Conservation (phyloP, 768 basidiomycete species). For the Boletus edulis region DNA sequence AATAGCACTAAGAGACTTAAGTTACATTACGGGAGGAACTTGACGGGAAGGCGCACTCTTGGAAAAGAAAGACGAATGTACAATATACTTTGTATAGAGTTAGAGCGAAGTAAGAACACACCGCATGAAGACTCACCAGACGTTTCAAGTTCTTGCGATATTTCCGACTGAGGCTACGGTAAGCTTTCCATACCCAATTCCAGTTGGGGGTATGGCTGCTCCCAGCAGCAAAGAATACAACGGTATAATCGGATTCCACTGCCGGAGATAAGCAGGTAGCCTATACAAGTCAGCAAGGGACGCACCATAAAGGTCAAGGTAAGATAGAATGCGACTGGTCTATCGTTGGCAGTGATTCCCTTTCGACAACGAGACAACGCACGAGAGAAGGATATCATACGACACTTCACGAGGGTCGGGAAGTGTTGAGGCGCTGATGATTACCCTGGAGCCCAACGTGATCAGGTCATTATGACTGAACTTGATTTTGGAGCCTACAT, state of each 20-base stretch:
- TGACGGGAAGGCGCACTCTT: slow-evolving; percentile 55
- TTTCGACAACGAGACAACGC: slow-evolving; percentile 31
- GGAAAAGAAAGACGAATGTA: slow-evolving; percentile 85
- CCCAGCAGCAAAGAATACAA: slow-evolving; percentile 85
- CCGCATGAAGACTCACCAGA: slow-evolving; percentile 46
- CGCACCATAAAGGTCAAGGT: slow-evolving; percentile 79
- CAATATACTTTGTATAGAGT: slow-evolving; percentile 58
- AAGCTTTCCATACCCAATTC: slow-evolving; percentile 93
- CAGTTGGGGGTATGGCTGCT: slow-evolving; percentile 70
- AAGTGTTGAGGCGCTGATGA: slow-evolving; percentile 77
- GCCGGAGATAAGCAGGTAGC: slow-evolving; percentile 1
- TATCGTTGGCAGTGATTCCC: slow-evolving; percentile 2
- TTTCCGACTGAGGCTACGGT: slow-evolving; percentile 74
- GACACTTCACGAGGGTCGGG: slow-evolving; percentile 76
- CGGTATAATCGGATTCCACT: slow-evolving; percentile 90
- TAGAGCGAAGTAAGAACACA: slow-evolving; percentile 2
- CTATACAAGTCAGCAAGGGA: background rate
- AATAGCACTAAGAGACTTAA: slow-evolving; percentile 64
- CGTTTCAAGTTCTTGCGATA: slow-evolving; percentile 88
- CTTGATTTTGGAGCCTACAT: slow-evolving; percentile 53
- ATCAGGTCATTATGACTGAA: slow-evolving; percentile 1
- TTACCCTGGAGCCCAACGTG: slow-evolving; percentile 54
- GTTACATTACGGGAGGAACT: slow-evolving; percentile 1
- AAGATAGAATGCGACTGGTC: slow-evolving; percentile 68
- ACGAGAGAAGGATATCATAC: slow-evolving; percentile 77